Base-by-base conservation (phyloP, 1,139 yeast species). In the Fermentozyma sake region DNA sequence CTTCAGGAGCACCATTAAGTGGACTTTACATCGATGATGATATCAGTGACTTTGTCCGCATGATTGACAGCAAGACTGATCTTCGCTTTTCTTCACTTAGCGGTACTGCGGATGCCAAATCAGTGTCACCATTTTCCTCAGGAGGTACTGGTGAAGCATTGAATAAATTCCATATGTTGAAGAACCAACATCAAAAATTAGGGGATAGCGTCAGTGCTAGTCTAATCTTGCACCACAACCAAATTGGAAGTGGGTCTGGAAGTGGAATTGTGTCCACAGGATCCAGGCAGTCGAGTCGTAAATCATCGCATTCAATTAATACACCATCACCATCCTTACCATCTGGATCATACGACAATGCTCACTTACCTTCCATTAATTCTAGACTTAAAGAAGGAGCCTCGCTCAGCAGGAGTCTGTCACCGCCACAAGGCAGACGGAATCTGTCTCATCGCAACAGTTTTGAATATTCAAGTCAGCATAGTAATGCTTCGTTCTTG, bases 31-130 rank as follows among this genome's bases (percentile, higher is more conserved):
- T 58, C 14, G 87, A 79, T 39, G 87, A 83, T 33, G 95, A 83
- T 42, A 65, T 87, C 15, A 75, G 82, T 32, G 86, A 81, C 30
- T 89, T 89, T 59, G 84, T 89, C 28, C 71, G 77, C 38, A 67
- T 86, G 74, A 73, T 89, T 27, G 96, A 91, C 40, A 76, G 81
- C 27, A 75, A 71, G 38, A 63, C 68, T 3, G 79, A 73, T 36
- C 51, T 76, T 16, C 49, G 74, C 24, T 52, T 65, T 28, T 45
- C 56, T 2, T 26, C 33, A 2, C 24, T 23, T 17, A 10, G n/a
- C 23, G 5, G 13, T 7, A 24, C 22, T 10, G 24, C 12, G 6
- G 34, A 32, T 6, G 22, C 33, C 11, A 32, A 25, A 12, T 31
- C 28, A 4, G 14, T 19, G 7, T 28, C 30, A 3, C 32, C 37